These are phyloP conservation scores for Perkinsus chesapeaki DNA, from an alignment of 169 alveolate genomes.

Conservation along the genomic window DNA sequence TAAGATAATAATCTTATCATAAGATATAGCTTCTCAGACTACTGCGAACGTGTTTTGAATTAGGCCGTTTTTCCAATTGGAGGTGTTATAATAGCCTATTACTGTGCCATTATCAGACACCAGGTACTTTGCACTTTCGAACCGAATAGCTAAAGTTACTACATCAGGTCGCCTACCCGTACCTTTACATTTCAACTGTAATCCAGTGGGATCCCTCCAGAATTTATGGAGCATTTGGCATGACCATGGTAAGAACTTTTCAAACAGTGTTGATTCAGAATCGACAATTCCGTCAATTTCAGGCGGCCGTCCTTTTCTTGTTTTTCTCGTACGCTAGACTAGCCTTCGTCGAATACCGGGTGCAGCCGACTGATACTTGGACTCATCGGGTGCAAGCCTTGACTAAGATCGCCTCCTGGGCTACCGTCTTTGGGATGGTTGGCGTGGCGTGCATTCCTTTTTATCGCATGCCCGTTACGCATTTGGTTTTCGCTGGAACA, in stretches of 20 bases:
- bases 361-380: background rate
- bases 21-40: background rate
- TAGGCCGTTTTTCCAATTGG: background rate
- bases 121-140: background rate
- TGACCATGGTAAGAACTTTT: background rate
- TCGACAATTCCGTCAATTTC: background rate
- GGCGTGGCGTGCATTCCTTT: background rate
- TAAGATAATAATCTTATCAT: background rate
- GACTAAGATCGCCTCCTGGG: background rate
- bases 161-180: background rate
- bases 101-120: background rate
- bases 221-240: background rate
- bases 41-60: background rate
- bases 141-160: background rate
- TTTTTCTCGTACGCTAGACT: background rate
- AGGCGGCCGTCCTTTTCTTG: background rate
- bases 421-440: background rate
- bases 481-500: background rate
- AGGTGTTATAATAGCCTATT: background rate
- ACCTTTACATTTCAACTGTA: background rate
- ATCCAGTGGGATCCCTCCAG: background rate
- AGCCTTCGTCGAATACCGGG: background rate
- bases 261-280: background rate
- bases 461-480: background rate
- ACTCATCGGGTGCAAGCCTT: background rate